A percentile compares a stretch with the other conserved stretches of the same genome.
These are phyloP conservation scores for Gracilaria domingensis DNA, from an alignment of 23 red algal species.

Conservation along the genomic window DNA sequence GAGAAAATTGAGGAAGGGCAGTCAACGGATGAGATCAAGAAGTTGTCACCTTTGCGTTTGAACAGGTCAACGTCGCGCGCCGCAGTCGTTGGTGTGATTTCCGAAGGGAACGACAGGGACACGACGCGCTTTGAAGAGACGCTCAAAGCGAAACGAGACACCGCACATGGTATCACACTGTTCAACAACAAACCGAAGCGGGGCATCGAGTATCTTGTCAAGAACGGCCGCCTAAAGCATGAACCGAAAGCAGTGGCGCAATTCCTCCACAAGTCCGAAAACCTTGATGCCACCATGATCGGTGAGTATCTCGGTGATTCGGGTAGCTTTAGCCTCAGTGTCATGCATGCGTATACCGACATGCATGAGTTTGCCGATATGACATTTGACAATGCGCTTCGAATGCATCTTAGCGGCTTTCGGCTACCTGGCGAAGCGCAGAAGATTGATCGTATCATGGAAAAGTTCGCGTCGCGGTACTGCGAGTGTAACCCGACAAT, in stretches of 20 bases:
- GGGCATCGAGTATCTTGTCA: slow-evolving; percentile 78
- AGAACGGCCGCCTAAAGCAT: slow-evolving; percentile 42
- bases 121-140: slow-evolving; percentile 75
- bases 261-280: slow-evolving; percentile 76
- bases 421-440: slow-evolving; percentile 95
- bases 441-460: slow-evolving; percentile 99
- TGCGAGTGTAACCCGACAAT: slow-evolving; percentile 89
- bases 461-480: slow-evolving; percentile 95
- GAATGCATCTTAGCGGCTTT: slow-evolving; percentile 84
- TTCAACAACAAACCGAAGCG: slow-evolving; percentile 91
- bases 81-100: slow-evolving; percentile 47
- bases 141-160: slow-evolving; percentile 73
- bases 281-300: slow-evolving; percentile 84
- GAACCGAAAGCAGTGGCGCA: slow-evolving; percentile 75
- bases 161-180: slow-evolving; percentile 67
- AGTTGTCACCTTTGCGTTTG: slow-evolving; percentile 11
- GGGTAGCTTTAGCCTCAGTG: slow-evolving; percentile 74
- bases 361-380: slow-evolving; percentile 80
- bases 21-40: slow-evolving; percentile 1
- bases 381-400: slow-evolving; percentile 89
- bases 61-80: slow-evolving; percentile 31
- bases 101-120: slow-evolving; percentile 76
- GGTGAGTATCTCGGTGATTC: slow-evolving; percentile 93
- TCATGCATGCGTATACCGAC: slow-evolving; percentile 98
- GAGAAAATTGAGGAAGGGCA: background rate